Evolutionary conservation across 176 grass and related monocot species (phyloP).

Genomic region (bread wheat (Triticum aestivum)): DNA sequence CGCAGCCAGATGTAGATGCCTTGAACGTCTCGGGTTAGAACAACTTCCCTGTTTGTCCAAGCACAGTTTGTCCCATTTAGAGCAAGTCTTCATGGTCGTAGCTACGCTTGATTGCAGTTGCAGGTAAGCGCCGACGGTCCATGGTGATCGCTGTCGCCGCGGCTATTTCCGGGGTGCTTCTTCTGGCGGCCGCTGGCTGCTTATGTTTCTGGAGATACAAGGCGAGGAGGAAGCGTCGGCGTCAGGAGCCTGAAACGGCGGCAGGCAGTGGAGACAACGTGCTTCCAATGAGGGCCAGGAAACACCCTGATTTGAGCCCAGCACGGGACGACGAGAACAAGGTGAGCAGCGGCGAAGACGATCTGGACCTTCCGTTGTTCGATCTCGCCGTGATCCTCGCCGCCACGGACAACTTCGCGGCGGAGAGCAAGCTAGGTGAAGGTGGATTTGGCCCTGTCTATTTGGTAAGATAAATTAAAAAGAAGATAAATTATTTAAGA

Average conservation of each 20-base stretch:
- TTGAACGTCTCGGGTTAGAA: slow-evolving; percentile 21
- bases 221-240: neutral
- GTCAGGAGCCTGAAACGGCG: neutral
- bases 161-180: neutral
- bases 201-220: slow-evolving; percentile 12
- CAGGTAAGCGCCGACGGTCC: neutral
- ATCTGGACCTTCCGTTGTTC: slow-evolving; percentile 39
- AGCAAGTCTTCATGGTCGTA: no score
- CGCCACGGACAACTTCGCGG: slow-evolving; percentile 30
- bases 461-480: no score
- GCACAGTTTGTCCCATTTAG: neutral
- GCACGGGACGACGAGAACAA: neutral
- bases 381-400: slow-evolving; percentile 11
- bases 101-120: slow-evolving; percentile 36
- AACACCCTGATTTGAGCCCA: neutral
- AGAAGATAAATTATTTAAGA: no score
- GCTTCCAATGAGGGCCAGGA: slow-evolving; percentile 22
- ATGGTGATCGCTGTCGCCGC: neutral
- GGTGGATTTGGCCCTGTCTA: slow-evolving; percentile 59
- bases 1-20: slow-evolving; percentile 47
- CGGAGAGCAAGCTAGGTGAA: slow-evolving; percentile 30
- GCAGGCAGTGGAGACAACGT: neutral
- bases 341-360: neutral
- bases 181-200: neutral
- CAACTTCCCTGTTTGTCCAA: neutral